Evolutionary conservation across 306 rosid genomes (phyloP).

Genomic region (Aeschynomene evenia): DNA sequence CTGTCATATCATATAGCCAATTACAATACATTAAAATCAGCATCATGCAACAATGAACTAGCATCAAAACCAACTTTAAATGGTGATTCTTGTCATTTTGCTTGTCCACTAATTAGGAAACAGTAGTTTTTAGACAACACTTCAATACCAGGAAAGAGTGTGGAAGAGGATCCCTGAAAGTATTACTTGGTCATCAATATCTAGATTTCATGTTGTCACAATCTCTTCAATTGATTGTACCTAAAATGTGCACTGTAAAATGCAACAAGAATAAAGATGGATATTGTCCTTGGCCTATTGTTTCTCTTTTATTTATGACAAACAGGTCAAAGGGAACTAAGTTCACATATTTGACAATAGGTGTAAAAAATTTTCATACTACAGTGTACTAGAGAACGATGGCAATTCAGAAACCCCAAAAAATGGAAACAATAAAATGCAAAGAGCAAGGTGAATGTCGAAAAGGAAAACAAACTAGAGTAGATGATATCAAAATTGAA

Average conservation of each 20-base stretch:
- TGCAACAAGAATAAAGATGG: slow-evolving; percentile 16
- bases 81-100: slow-evolving; percentile 11
- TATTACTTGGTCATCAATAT: slow-evolving; percentile 10
- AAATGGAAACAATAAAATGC: background rate
- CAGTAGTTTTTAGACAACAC: slow-evolving; percentile 1
- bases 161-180: slow-evolving; percentile 5
- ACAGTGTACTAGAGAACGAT: slow-evolving; percentile 7
- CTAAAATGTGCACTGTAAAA: background rate
- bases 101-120: slow-evolving; percentile 17
- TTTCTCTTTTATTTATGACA: background rate
- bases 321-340: background rate
- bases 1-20: slow-evolving; percentile 3
- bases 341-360: slow-evolving; percentile 23
- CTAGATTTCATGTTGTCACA: background rate
- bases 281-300: background rate
- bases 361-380: slow-evolving; percentile 4
- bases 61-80: slow-evolving; percentile 19
- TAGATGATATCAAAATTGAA: slow-evolving; percentile 17
- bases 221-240: slow-evolving; percentile 12
- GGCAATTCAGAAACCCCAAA: slow-evolving; percentile 16
- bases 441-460: background rate
- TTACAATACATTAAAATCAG: slow-evolving; percentile 12
- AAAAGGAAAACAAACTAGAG: slow-evolving; percentile 13
- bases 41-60: slow-evolving; percentile 11
- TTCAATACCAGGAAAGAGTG: background rate